Conservation (phyloP, 495 filamentous ascomycete species). For the Patellaria atrata region DNA sequence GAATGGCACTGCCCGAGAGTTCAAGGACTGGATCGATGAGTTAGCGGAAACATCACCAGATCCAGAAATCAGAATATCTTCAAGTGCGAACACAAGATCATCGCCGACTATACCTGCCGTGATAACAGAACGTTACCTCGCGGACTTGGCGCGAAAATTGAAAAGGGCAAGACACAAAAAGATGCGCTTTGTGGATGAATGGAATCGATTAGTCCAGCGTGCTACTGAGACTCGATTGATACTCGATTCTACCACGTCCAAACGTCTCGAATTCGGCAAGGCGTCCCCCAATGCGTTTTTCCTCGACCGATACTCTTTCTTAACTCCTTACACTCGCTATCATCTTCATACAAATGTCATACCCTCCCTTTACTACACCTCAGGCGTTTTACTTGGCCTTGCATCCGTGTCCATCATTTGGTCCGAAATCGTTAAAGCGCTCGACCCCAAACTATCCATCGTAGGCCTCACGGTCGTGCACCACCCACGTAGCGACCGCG, state of each 20-base stretch:
- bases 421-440: conserved; percentile 75
- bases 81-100: conserved; percentile 24
- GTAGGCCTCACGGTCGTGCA: conserved; percentile 78
- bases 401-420: conserved; percentile 76
- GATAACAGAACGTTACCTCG: conserved; percentile 85
- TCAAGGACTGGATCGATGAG: conserved; percentile 91
- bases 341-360: conserved; percentile 55
- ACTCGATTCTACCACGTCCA: conserved; percentile 67
- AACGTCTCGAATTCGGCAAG: conserved; percentile 57
- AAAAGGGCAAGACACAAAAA: conserved; percentile 70
- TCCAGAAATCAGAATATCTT: conserved; percentile 27
- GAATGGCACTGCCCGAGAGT: conserved; percentile 63
- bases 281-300: conserved; percentile 32
- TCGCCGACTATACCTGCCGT: conserved; percentile 51
- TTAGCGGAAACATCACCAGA: conserved; percentile 51
- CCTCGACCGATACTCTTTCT: conserved; percentile 26
- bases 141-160: conserved; percentile 70
- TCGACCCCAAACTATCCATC: conserved; percentile 60
- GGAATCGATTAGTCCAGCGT: conserved; percentile 61
- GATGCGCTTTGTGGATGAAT: conserved; percentile 67
- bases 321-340: conserved; percentile 82
- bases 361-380: conserved; percentile 44
- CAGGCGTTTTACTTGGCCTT: conserved; percentile 49
- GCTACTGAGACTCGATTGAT: conserved; percentile 66
- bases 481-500: conserved; percentile 47